Evolutionary conservation across 2,329 filamentous ascomycete genomes (phyloP).

Genomic region (Nemania bipapillata): DNA sequence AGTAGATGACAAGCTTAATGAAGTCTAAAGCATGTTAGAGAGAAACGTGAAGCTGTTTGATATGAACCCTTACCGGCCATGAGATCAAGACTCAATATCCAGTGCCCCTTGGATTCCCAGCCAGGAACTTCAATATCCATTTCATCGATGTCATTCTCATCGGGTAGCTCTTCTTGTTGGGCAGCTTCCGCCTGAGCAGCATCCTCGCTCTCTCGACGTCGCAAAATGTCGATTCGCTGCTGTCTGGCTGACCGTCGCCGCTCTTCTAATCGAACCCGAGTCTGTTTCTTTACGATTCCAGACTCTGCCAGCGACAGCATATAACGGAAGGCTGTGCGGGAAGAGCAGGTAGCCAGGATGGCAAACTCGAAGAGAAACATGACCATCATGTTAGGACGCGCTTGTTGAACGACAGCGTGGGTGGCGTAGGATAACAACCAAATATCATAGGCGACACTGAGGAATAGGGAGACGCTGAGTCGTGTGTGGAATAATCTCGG

Average conservation of each 20-base stretch:
- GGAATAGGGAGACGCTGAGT: conserved; percentile 78
- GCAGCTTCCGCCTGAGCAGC: conserved; percentile 61
- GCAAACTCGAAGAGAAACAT: conserved; percentile 99
- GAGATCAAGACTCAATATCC: conserved; percentile 88
- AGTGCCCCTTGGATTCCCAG: conserved; percentile 96
- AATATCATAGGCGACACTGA: conserved; percentile 83
- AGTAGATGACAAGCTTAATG: conserved; percentile 87
- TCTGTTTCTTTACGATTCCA: conserved; percentile 78
- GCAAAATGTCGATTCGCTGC: conserved; percentile 64
- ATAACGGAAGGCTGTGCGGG: conserved; percentile 83
- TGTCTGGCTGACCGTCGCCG: conserved; percentile 74
- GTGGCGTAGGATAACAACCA: conserved; percentile 85
- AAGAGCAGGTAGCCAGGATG: conserved; percentile 80
- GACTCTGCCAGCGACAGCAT: conserved; percentile 80
- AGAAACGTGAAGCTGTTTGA: no score
- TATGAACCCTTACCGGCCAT: conserved; percentile 73
- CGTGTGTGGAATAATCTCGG: conserved; percentile 87
- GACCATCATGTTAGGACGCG: conserved; percentile 98
- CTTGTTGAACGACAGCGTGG: conserved; percentile 83
- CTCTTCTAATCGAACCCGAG: conserved; percentile 72
- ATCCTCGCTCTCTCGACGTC: conserved; percentile 60
- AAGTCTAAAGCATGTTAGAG: conserved; percentile 70
- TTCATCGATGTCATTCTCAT: conserved; percentile 83
- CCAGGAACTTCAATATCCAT: conserved; percentile 94
- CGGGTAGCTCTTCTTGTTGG: conserved; percentile 64